These are phyloP conservation scores for Fraxinus americana DNA, from an alignment of 257 asterid genomes.

Conservation along the genomic window DNA sequence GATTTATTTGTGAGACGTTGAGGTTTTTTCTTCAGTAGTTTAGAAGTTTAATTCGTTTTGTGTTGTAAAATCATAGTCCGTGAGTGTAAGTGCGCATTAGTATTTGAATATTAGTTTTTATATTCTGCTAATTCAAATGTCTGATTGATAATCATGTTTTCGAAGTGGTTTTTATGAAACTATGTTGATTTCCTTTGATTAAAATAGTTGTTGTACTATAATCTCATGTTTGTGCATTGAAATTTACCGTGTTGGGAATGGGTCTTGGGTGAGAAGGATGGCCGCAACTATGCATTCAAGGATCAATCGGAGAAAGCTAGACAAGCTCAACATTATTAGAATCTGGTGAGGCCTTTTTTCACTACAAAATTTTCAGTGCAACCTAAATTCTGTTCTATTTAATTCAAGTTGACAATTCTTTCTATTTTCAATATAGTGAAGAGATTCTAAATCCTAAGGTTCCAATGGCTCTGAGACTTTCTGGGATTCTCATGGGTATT, in stretches of 20 bases:
- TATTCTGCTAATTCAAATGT: not conserved
- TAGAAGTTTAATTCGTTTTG: not conserved
- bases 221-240: constrained; percentile 11
- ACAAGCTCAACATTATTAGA: constrained; percentile 75
- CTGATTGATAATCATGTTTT: not conserved
- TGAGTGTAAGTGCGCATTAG: not conserved
- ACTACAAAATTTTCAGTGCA: not conserved
- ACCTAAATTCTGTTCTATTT: not conserved
- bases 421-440: constrained; percentile 46
- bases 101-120: not conserved
- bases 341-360: constrained; percentile 53
- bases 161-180: not conserved
- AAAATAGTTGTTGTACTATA: not conserved
- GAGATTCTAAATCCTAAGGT: constrained; percentile 86
- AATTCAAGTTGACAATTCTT: constrained; percentile 14
- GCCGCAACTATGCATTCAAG: constrained; percentile 92
- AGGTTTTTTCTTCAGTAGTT: not conserved
- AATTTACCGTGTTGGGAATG: constrained; percentile 5
- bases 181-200: not conserved
- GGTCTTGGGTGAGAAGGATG: constrained; percentile 62
- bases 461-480: constrained; percentile 97
- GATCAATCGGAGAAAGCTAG: constrained; percentile 64
- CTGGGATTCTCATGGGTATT: constrained; percentile 96
- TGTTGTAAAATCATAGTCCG: not conserved
- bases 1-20: not conserved